Base-by-base conservation (phyloP, 306 rosid genomes). In the Glycine soja region DNA sequence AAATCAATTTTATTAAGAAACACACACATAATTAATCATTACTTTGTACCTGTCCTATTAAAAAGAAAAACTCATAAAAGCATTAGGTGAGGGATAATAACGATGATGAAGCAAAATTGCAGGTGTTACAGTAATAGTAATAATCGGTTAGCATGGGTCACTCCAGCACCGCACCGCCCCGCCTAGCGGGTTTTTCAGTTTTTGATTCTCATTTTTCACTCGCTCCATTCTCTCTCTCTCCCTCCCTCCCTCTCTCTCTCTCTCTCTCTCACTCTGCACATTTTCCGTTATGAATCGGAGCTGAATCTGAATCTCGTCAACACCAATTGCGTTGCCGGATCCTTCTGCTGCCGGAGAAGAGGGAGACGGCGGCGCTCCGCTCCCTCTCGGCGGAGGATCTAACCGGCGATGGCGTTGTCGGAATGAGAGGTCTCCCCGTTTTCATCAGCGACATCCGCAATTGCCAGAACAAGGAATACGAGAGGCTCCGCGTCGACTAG, bases 361-460 rank as follows among this genome's bases (percentile, higher is more conserved):
- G 67, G 11, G 70, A 5, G 47, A 36, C 70, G 47, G 70, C 16
- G 51, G 86, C 80, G 2, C 30, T 24, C 1, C 2, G 30, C 30
- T 24, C 30, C 30, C 30, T 24, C 30, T 1, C 30, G 30, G 30
- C 2, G 30, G 30, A 1, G 2, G 30, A 24, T 24, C 30, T 24
- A 24, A 24, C 30, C 30, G 72, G 66, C 71, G 80, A 96, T 96
- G 99, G 94, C 98, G 76, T 85, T 91, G 93, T 93, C 98, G 45
- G 98, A 97, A 96, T 96, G 99, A 80, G 99, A 86, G 99, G 99
- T 30, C 97, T 93, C 81, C 92, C 99, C 78, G 99, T 96, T n/a
- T 96, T 96, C 78, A 96, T 96, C 76, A 96, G 99, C 86, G 98
- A 96, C 84, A 56, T 96, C 62, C 99, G 98, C 56, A 96, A 96